phyloP scores from a whole-genome alignment of 2,329 filamentous ascomycete species.

The Phoma sp. region DNA sequence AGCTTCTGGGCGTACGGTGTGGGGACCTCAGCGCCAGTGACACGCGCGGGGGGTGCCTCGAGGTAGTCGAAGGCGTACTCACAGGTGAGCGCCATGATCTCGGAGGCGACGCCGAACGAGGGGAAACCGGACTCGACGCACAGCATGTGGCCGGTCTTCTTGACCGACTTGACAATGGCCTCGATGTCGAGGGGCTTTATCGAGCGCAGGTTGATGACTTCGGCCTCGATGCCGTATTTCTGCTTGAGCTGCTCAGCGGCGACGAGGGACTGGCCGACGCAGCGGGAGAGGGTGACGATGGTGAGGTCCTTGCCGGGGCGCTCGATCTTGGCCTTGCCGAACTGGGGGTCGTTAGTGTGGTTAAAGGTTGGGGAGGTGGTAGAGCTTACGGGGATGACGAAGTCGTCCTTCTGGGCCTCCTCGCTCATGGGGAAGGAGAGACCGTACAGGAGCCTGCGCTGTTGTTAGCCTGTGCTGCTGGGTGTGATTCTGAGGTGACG shows the following conservation, averaged over 20 bases:
- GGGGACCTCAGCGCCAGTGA: constrained; percentile 96
- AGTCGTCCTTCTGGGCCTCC: constrained; percentile 93
- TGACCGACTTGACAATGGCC: constrained; percentile 93
- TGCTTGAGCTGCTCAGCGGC: constrained; percentile 92
- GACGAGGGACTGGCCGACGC: constrained; percentile 87
- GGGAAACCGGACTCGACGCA: constrained; percentile 96
- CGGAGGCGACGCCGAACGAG: constrained; percentile 88
- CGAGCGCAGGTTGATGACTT: constrained; percentile 98
- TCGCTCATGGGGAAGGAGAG: constrained; percentile 97
- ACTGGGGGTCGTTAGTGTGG: constrained; percentile 51
- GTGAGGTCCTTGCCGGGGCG: constrained; percentile 94
- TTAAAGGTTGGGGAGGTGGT: background rate
- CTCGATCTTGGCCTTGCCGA: constrained; percentile 99
- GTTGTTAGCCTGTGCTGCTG: constrained; percentile 17
- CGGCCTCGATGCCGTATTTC: constrained; percentile 93
- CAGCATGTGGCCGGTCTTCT: constrained; percentile 95
- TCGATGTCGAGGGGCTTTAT: constrained; percentile 97
- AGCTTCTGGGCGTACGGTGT: constrained; percentile 93
- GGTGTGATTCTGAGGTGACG: constrained; percentile 17
- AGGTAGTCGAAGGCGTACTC: constrained; percentile 99
- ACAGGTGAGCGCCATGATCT: constrained; percentile 93
- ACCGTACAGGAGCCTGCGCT: constrained; percentile 79
- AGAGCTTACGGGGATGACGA: constrained; percentile 76
- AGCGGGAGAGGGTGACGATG: constrained; percentile 92
- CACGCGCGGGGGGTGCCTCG: constrained; percentile 87